These are phyloP conservation scores for Juncus effusus DNA, from an alignment of 176 grass and related monocot genomes.

Conservation along the genomic window DNA sequence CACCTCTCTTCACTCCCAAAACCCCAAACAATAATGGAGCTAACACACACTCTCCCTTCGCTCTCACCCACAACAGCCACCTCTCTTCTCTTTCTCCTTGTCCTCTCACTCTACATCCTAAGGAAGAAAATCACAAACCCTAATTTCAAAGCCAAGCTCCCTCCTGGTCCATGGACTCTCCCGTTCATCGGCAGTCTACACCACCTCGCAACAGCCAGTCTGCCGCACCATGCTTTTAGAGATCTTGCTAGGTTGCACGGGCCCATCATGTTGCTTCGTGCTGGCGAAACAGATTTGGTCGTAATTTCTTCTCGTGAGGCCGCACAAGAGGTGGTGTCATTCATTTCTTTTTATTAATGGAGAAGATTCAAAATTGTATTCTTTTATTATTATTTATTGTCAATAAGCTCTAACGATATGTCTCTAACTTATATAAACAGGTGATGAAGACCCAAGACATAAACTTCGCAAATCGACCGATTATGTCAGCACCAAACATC, in stretches of 20 bases:
- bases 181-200: slow-evolving; percentile 44
- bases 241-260: slow-evolving; percentile 32
- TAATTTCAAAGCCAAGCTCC: slow-evolving; percentile 23
- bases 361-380: neutral
- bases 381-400: neutral
- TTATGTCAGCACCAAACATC: slow-evolving; percentile 6
- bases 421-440: slow-evolving; percentile 6
- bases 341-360: no score
- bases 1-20: no score
- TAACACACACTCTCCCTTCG: no score
- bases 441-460: slow-evolving; percentile 30
- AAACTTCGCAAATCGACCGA: slow-evolving; percentile 28
- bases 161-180: slow-evolving; percentile 36
- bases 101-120: neutral
- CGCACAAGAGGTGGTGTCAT: slow-evolving; percentile 17
- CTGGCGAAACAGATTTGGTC: slow-evolving; percentile 28
- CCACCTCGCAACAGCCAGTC: slow-evolving; percentile 26
- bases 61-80: neutral
- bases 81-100: slow-evolving; percentile 11
- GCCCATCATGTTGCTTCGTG: slow-evolving; percentile 36
- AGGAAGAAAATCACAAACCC: neutral
- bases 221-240: slow-evolving; percentile 32
- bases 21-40: no score
- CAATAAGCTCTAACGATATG: no score
- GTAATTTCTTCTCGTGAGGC: slow-evolving; percentile 36